Percentiles rank a stretch among this genome's conserved stretches.
Conservation (phyloP, 345 rosid species). For the Eucalyptus polybractea region DNA sequence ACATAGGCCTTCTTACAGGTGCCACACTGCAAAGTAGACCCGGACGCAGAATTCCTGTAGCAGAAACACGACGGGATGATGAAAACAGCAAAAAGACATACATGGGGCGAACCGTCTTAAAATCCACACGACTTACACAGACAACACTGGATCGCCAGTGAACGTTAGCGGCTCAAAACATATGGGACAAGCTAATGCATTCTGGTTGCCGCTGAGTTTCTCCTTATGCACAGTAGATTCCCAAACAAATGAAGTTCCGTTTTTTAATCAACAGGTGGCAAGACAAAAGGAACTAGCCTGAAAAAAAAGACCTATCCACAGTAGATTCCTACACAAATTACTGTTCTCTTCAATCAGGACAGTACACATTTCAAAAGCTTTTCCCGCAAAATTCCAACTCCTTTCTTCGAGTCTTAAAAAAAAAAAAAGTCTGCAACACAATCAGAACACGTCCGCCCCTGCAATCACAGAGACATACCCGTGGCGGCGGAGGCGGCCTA, state of each 20-base stretch:
- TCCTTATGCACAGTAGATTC: conserved; percentile 16
- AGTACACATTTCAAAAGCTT: no score
- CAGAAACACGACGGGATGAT: neutral
- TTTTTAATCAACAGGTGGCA: neutral
- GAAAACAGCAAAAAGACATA: neutral
- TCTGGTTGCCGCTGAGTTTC: conserved; percentile 3
- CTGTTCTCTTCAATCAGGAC: no score
- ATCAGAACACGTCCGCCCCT: neutral
- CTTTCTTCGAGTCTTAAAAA: no score
- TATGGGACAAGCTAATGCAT: conserved; percentile 66
- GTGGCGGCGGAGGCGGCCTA: neutral
- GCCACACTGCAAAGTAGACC: conserved; percentile 35
- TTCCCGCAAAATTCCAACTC: no score
- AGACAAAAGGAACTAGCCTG: neutral
- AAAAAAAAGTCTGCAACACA: no score
- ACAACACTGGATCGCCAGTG: conserved; percentile 13
- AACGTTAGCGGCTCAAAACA: conserved; percentile 39
- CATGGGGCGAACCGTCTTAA: neutral
- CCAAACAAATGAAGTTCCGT: neutral
- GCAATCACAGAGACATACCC: neutral
- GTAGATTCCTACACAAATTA: no score
- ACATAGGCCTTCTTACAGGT: conserved; percentile 52
- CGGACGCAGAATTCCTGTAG: conserved; percentile 28
- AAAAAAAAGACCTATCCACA: neutral
- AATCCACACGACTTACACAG: conserved; percentile 22